Base-by-base conservation (phyloP, 257 asterid species). In the Solanum pinnatisectum region DNA sequence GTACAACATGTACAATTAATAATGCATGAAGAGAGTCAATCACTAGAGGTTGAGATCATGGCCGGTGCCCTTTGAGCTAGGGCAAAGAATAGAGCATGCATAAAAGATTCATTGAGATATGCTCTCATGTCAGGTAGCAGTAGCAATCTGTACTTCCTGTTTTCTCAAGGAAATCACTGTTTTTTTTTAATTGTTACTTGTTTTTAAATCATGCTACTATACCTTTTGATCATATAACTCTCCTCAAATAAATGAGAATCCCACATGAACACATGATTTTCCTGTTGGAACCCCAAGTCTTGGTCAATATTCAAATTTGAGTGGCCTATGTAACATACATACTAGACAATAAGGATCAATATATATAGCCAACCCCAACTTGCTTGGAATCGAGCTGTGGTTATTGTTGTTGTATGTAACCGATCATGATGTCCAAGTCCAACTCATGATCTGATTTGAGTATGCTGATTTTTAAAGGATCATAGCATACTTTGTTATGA, bases 1-100 rank as follows among this genome's bases (percentile, higher is more conserved):
- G 85, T 81, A 81, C 84, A 8, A 25, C 68, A 81, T 16, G 10
- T 46, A 46, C 39, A 81, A 30, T 46, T 46, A 81, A 76, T 76
- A 76, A 76, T 35, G 59, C 59, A 23, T 76, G 83, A 81, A 46
- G 68, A 30, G 67, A 46, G 68, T 46, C 85, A 81, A 18, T 81
- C 68, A 79, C 5, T 8, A 42, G 84, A 39, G 39, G 30, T 15
- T 56, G 23, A 85, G 65, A 68, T 44, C 23, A 5, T 14, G 33
- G 83, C 4, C n/a, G 70, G 70, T 71, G 83, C 83, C 88, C 84
- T 56, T 44, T 42, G 76, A 71, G 35, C 71, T 71, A 86, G 88
- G 88, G 88, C 52, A 86, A 71, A 86, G 37, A 33, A 86, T 44
- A 27, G 84, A 79, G 68, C 85, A 81, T 16, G 84, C 85, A 79